A percentile compares a stretch with the other conserved stretches of the same genome.
Conservation (phyloP, 306 rosid genomes). For the Prunus davidiana region DNA sequence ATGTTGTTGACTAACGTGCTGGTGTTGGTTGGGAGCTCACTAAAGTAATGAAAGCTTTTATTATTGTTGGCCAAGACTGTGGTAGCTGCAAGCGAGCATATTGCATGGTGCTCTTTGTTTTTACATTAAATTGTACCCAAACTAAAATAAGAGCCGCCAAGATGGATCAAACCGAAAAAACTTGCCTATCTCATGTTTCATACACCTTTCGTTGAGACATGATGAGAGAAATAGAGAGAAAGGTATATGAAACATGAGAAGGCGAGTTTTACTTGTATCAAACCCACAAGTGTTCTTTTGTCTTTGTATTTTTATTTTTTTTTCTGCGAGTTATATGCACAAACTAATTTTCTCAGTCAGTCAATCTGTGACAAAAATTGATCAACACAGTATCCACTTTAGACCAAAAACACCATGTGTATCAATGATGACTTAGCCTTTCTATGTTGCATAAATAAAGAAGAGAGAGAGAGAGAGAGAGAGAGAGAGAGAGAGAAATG, state of each 20-base stretch:
- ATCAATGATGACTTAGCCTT: not conserved
- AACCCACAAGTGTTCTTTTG: too few relatives aligned
- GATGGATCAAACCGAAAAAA: not conserved
- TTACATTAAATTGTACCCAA: not conserved
- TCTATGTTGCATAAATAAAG: not conserved
- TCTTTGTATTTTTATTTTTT: too few relatives aligned
- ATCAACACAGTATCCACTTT: not conserved
- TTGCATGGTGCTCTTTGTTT: constrained; percentile 2
- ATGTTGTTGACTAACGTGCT: constrained; percentile 52
- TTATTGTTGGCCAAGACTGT: constrained; percentile 24
- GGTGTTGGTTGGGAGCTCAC: constrained; percentile 59
- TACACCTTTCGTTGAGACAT: too few relatives aligned
- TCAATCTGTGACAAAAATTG: not conserved
- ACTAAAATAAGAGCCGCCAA: not conserved
- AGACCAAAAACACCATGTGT: constrained; percentile 1
- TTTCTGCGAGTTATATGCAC: too few relatives aligned
- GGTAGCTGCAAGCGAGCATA: constrained; percentile 15
- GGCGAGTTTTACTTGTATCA: too few relatives aligned
- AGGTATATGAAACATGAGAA: too few relatives aligned
- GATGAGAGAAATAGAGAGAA: too few relatives aligned
- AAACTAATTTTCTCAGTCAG: not conserved
- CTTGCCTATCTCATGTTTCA: too few relatives aligned
- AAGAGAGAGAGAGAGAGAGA: not conserved
- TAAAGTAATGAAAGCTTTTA: constrained; percentile 43
- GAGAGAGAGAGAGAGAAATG: constrained; percentile 13